A percentile compares a stretch with the other conserved stretches of the same genome.
phyloP scores from a whole-genome alignment of 495 filamentous ascomycete species.

The Xeromyces bisporus region DNA sequence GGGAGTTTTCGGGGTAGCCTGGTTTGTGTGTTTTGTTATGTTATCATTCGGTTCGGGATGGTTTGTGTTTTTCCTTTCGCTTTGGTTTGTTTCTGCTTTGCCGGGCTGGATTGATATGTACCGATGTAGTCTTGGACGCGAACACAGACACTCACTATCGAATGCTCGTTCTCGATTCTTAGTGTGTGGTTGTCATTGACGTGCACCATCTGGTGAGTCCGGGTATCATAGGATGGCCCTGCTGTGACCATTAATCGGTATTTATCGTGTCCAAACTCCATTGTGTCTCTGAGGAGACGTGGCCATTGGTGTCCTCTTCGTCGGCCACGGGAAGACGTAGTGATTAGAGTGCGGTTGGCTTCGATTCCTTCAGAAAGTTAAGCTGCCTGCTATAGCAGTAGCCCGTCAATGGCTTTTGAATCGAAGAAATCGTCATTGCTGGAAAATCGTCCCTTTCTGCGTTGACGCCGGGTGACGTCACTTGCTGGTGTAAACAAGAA shows the following conservation, averaged over 20 bases:
- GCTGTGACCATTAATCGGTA: slow-evolving; percentile 34
- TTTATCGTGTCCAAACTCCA: background rate
- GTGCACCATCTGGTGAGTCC: slow-evolving; percentile 45
- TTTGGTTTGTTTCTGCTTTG: slow-evolving; percentile 1
- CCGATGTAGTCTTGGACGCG: slow-evolving; percentile 47
- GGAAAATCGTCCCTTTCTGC: background rate
- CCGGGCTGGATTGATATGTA: slow-evolving; percentile 10
- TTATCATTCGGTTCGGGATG: slow-evolving; percentile 1
- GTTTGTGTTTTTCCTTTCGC: slow-evolving; percentile 1
- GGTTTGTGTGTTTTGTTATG: background rate
- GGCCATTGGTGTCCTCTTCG: too few relatives aligned
- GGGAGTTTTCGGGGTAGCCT: slow-evolving; percentile 43
- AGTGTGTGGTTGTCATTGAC: slow-evolving; percentile 50
- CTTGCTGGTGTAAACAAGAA: background rate
- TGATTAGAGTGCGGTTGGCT: too few relatives aligned
- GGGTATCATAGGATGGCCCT: slow-evolving; percentile 51
- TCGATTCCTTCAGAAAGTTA: background rate
- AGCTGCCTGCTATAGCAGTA: slow-evolving; percentile 4
- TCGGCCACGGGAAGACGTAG: too few relatives aligned
- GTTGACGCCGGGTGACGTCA: background rate
- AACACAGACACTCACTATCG: slow-evolving; percentile 47
- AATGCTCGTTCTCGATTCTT: slow-evolving; percentile 40
- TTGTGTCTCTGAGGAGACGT: too few relatives aligned
- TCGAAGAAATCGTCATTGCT: too few relatives aligned
- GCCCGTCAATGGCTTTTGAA: too few relatives aligned